phyloP scores from a whole-genome alignment of 441 rosid genomes.

The Arabidopsis hybrid region DNA sequence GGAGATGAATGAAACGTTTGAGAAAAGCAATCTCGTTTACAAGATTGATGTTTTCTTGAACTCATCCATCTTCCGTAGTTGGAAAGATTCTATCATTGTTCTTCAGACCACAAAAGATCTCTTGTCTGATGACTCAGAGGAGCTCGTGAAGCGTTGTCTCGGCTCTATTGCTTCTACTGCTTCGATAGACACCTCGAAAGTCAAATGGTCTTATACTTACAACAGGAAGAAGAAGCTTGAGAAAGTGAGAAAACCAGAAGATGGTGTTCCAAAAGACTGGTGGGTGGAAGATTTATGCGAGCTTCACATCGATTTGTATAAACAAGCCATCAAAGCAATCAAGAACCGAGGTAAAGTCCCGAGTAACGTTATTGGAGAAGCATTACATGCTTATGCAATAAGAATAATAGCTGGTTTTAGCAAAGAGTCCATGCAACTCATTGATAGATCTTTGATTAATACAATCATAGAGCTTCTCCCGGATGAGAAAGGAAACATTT shows the following conservation, averaged over 20 bases:
- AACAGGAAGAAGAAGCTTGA: constrained; percentile 43
- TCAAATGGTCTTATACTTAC: constrained; percentile 45
- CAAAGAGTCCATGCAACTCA: constrained; percentile 58
- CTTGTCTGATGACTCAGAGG: constrained; percentile 1
- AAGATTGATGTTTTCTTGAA: constrained; percentile 48
- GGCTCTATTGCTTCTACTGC: constrained; percentile 39
- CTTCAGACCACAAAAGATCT: constrained; percentile 39
- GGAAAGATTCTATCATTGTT: constrained; percentile 45
- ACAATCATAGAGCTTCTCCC: constrained; percentile 73
- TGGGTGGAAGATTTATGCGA: constrained; percentile 46
- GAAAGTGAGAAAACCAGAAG: constrained; percentile 16
- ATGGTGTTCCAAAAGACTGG: constrained; percentile 43
- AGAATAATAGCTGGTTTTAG: constrained; percentile 77
- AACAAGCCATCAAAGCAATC: constrained; percentile 36
- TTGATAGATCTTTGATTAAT: constrained; percentile 62
- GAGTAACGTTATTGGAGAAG: constrained; percentile 39
- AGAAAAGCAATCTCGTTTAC: constrained; percentile 44
- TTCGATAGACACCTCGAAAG: constrained; percentile 34
- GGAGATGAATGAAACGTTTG: constrained; percentile 45
- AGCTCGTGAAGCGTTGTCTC: constrained; percentile 34
- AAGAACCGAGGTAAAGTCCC: constrained; percentile 28
- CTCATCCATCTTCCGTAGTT: constrained; percentile 41
- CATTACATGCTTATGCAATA: constrained; percentile 38
- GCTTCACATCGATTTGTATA: constrained; percentile 42
- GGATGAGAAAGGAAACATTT: constrained; percentile 61